Evolutionary conservation across 164 flowering plant genomes (phyloP).

Genomic region (Magnolia officinalis): DNA sequence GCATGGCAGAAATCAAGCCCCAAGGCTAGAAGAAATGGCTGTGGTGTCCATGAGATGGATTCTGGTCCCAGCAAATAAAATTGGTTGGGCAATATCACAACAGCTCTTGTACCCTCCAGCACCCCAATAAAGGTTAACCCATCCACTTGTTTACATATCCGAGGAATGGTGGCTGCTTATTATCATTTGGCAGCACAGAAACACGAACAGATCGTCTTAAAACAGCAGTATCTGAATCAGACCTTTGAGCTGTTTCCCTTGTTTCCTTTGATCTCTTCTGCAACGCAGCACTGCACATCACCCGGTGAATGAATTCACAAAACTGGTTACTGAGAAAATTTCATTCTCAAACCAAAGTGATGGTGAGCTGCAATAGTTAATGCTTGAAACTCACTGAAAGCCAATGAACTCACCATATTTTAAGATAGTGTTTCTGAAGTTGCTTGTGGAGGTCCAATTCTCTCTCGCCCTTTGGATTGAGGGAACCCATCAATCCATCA

Average conservation of each 20-base stretch:
- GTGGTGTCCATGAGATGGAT: background rate
- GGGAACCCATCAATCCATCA: slow-evolving; percentile 17
- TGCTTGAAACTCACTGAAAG: background rate
- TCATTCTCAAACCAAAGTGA: too few species aligned
- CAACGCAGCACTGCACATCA: slow-evolving; percentile 11
- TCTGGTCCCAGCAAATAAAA: background rate
- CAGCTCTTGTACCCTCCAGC: background rate
- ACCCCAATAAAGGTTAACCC: background rate
- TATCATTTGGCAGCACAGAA: slow-evolving; percentile 9
- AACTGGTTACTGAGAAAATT: background rate
- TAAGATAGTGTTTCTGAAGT: slow-evolving; percentile 12
- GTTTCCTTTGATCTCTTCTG: slow-evolving; percentile 11
- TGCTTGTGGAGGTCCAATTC: slow-evolving; percentile 16
- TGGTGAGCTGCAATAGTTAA: too few species aligned
- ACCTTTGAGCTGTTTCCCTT: slow-evolving; percentile 8
- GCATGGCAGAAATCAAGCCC: background rate
- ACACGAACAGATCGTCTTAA: slow-evolving; percentile 19
- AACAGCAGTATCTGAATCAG: slow-evolving; percentile 11
- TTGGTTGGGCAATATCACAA: background rate
- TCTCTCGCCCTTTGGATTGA: slow-evolving; percentile 19
- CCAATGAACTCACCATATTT: slow-evolving; percentile 16
- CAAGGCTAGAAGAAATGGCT: background rate
- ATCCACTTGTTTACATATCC: slow-evolving; percentile 11
- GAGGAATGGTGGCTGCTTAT: slow-evolving; percentile 10
- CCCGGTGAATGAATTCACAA: background rate